Evolutionary conservation across 192 early-diverging fungal species (phyloP), one percentile per base, ranked within the genome.

Genomic region (Geosiphon pyriformis): DNA sequence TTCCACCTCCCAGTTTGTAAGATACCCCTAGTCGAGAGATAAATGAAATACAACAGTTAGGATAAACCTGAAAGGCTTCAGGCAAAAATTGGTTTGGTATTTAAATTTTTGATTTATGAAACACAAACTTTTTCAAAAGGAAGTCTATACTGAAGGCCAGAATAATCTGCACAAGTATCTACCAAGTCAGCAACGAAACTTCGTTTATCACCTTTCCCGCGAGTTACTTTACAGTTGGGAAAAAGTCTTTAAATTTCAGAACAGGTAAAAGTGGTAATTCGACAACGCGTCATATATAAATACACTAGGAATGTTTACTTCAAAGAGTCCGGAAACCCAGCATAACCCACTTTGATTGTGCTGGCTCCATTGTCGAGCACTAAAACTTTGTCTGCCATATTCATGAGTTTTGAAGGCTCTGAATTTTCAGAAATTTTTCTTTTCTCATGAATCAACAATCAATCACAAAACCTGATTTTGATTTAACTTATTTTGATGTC

Each of bases 1-100:
- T 76, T 94, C 84, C 10, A 83, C 74, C 60, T 88, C 88, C 93
- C 93, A 94, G 50, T 83, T 82, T 4, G 81, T 83, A 53, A 94
- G 63, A 59, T 83, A 82, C 0, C 93, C 93, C 80, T 82, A 49
- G 4, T 26, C 12, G 25, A 55, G 12, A 11, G 18, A 55, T 12
- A 29, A 59, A n/a, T 29, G 17, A 10, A 25, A 37, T 23, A 30
- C n/a, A 42, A 11, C 32, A 42, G 0, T 35, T 17, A 30, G 27
- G 18, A 35, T 6, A 65, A 33, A 15, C 48, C 25, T 37, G 18
- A 59, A 61, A 35, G 34, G 17, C 22, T 59, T 48, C 12, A 48
- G 17, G 37, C 26, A 42, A 6, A 8, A 17, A 48, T 27, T 26
- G 32, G 7, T 25, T 69, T 50, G 34, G 49, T 35, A 17, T 25